A percentile compares a stretch with the other conserved stretches of the same genome.
Evolutionary conservation across 164 flowering plant species (phyloP).

Genomic region (Santalum album): DNA sequence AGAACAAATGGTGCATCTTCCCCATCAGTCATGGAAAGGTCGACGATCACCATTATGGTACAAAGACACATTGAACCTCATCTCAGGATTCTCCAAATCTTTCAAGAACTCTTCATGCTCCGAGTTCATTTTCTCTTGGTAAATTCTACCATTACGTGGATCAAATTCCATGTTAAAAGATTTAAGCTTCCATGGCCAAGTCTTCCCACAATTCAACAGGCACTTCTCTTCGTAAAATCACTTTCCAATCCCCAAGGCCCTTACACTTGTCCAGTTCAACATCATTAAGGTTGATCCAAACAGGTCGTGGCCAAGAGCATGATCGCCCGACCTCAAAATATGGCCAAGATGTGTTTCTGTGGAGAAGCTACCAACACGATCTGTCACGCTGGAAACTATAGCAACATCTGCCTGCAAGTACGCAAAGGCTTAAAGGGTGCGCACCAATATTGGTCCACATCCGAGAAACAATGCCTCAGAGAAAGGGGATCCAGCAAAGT

Average conservation of each 20-base stretch:
- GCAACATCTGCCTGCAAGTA: constrained; percentile 51
- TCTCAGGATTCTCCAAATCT: constrained; percentile 57
- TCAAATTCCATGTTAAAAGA: constrained; percentile 53
- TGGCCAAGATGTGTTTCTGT: constrained; percentile 55
- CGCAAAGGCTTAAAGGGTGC: constrained; percentile 35
- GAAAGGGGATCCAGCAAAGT: constrained; percentile 45
- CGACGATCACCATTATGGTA: constrained; percentile 44
- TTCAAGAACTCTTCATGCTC: constrained; percentile 56
- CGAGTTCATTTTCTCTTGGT: constrained; percentile 31
- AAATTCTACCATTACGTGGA: constrained; percentile 19
- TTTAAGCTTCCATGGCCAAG: constrained; percentile 58
- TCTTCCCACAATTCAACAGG: constrained; percentile 31
- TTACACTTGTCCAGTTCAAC: constrained; percentile 42
- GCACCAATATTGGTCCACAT: constrained; percentile 59
- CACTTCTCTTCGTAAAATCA: constrained; percentile 48
- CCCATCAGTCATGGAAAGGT: constrained; percentile 45
- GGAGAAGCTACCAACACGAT: constrained; percentile 32
- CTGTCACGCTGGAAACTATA: constrained; percentile 56
- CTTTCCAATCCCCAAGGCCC: constrained; percentile 37
- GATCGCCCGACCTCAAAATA: constrained; percentile 45
- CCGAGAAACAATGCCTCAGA: constrained; percentile 39
- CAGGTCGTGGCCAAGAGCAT: constrained; percentile 59
- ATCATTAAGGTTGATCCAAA: constrained; percentile 48
- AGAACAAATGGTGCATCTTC: constrained; percentile 43
- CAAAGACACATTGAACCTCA: constrained; percentile 48